Conservation (phyloP, 2,329 filamentous ascomycete species). For the Fusarium verrucosum region DNA sequence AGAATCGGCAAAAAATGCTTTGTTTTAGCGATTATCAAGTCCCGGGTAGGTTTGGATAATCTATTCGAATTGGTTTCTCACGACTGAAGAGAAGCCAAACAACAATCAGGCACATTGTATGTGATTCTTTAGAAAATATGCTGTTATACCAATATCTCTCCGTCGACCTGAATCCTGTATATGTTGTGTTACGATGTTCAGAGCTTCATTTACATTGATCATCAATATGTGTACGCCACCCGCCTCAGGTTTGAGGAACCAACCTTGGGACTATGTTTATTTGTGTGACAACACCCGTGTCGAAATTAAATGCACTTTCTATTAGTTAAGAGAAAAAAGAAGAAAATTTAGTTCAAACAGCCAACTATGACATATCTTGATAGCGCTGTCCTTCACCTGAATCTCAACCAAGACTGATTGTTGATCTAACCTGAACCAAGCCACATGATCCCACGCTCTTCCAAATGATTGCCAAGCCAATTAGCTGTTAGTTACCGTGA, state of each 20-base stretch:
- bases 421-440: too few species aligned
- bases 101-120: not conserved
- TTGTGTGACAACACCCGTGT: not conserved
- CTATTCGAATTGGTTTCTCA: not conserved
- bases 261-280: constrained; percentile 36
- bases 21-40: not conserved
- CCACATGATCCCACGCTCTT: not conserved
- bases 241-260: not conserved
- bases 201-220: not conserved
- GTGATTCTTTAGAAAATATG: not conserved
- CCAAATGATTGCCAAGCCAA: not conserved
- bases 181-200: not conserved
- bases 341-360: not conserved
- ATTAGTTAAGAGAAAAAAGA: not conserved
- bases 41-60: constrained; percentile 23
- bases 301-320: not conserved
- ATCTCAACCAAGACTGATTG: constrained; percentile 23
- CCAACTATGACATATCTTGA: constrained; percentile 6
- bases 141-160: not conserved
- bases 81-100: not conserved
- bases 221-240: not conserved
- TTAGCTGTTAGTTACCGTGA: not conserved
- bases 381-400: constrained; percentile 32
- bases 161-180: not conserved
- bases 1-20: not conserved